Conservation (phyloP, 768 basidiomycete species). For the Porphyrellus cyaneotinctus region DNA sequence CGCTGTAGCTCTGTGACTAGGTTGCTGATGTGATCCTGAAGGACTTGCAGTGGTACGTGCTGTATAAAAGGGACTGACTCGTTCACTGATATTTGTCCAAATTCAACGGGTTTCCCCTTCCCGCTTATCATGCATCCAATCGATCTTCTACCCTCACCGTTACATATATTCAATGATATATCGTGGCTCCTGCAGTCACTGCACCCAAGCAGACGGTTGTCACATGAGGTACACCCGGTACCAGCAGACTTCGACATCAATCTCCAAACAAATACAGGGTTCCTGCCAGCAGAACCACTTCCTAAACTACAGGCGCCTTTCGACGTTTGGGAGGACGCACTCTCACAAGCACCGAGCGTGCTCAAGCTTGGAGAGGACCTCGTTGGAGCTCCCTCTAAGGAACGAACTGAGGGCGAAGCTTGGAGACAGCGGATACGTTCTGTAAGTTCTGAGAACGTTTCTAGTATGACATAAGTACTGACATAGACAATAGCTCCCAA, state of each 20-base stretch:
- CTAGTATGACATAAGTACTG: conserved; percentile 7
- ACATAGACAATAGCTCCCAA: conserved; percentile 55
- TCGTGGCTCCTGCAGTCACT: conserved; percentile 45
- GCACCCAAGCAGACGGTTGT: conserved; percentile 30
- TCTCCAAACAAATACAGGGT: conserved; percentile 58
- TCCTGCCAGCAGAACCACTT: conserved; percentile 70
- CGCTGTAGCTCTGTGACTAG: conserved; percentile 32
- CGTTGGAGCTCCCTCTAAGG: conserved; percentile 42
- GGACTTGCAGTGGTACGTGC: conserved; percentile 27
- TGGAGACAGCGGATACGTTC: conserved; percentile 65
- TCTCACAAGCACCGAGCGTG: conserved; percentile 48
- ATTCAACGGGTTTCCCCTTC: neutral
- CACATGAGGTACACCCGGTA: conserved; percentile 32
- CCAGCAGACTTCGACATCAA: conserved; percentile 52
- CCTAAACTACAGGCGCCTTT: conserved; percentile 52
- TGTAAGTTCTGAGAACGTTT: conserved; percentile 42
- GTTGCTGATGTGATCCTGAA: conserved; percentile 31
- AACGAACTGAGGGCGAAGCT: conserved; percentile 50
- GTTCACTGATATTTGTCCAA: conserved; percentile 2
- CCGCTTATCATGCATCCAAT: conserved; percentile 24
- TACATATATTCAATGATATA: conserved; percentile 46
- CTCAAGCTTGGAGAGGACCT: conserved; percentile 58
- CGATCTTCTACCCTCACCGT: conserved; percentile 50
- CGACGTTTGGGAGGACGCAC: conserved; percentile 67
- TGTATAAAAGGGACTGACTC: conserved; percentile 30